Percentiles rank a stretch among this genome's conserved stretches.
These are phyloP conservation scores for Citrus mangshanensis DNA, from an alignment of 345 rosid species.

Conservation along the genomic window DNA sequence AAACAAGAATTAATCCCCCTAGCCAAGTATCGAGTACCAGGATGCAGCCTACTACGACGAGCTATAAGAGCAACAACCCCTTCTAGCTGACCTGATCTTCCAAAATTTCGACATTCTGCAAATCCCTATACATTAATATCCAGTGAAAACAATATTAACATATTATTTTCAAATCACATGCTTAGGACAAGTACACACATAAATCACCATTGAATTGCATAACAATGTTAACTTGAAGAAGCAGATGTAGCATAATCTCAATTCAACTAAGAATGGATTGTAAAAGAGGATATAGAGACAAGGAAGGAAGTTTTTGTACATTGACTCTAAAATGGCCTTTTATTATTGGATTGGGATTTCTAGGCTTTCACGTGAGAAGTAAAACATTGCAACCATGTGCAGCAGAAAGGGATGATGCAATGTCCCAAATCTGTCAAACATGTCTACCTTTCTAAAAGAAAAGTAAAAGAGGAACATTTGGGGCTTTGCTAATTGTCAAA, in stretches of 20 bases:
- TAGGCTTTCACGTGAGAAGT: background rate
- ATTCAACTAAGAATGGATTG: background rate
- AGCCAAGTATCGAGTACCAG: no score
- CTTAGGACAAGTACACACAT: no score
- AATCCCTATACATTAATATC: no score
- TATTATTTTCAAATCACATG: no score
- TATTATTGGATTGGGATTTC: background rate
- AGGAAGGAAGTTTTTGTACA: background rate
- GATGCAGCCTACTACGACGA: no score
- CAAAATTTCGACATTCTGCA: no score
- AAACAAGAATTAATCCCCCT: no score
- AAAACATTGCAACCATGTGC: background rate
- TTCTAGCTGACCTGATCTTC: no score
- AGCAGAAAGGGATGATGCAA: background rate
- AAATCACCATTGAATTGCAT: constrained; percentile 1
- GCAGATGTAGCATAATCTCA: background rate
- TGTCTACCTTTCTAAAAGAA: background rate
- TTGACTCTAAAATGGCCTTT: background rate
- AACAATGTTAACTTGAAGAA: background rate
- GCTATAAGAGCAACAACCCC: no score
- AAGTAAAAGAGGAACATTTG: background rate
- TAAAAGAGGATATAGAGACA: background rate
- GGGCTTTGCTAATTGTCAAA: background rate
- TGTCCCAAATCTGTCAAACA: background rate
- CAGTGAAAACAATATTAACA: no score